phyloP scores from a whole-genome alignment of 331 rosid genomes.

The Malus hybrid region DNA sequence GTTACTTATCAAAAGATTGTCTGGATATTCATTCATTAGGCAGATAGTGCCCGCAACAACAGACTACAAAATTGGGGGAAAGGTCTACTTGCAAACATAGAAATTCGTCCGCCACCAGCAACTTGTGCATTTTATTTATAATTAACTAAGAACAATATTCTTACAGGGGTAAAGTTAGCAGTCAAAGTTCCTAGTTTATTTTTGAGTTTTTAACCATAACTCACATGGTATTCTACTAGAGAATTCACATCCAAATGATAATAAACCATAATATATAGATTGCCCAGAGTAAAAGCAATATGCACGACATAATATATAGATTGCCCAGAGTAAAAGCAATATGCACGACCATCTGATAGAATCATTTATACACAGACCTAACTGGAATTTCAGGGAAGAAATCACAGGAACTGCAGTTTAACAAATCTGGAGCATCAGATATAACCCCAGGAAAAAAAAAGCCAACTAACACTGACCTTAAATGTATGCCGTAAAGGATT shows the following conservation, averaged over 20 bases:
- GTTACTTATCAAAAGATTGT: conserved; percentile 10
- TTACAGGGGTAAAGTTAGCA: not conserved
- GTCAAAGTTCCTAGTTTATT: not conserved
- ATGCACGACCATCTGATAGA: not conserved
- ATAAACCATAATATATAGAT: not conserved
- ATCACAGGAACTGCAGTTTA: not conserved
- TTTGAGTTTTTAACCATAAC: not conserved
- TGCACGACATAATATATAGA: not conserved
- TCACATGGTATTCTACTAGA: not conserved
- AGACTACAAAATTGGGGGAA: not conserved
- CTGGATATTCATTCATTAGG: conserved; percentile 12
- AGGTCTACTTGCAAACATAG: not conserved
- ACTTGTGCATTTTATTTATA: not conserved
- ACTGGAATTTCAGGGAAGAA: not conserved
- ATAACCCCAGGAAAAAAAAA: not conserved
- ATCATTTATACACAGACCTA: not conserved
- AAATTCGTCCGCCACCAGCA: not conserved
- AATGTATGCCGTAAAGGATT: conserved; percentile 90
- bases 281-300: not conserved
- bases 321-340: not conserved
- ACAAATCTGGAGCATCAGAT: conserved; percentile 12
- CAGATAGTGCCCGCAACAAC: conserved; percentile 13
- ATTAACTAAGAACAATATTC: not conserved
- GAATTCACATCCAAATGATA: not conserved
- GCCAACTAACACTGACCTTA: conserved; percentile 49